Evolutionary conservation across 176 grass and related monocot genomes (phyloP).

Genomic region (Oryza nivara): DNA sequence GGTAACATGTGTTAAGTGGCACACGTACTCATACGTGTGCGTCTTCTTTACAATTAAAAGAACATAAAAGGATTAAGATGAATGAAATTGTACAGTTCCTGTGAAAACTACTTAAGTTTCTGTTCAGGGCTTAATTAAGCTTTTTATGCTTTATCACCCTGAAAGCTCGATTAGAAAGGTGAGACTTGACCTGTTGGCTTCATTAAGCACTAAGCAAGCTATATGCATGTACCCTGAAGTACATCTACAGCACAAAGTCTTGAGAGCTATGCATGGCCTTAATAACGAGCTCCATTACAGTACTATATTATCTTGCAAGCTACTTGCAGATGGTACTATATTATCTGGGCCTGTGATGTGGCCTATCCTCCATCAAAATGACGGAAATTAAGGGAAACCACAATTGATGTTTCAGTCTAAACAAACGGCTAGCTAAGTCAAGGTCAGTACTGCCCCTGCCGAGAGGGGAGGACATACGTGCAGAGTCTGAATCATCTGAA

Average conservation of each 20-base stretch:
- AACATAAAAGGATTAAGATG: no score
- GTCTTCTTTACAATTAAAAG: no score
- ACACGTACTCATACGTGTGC: no score
- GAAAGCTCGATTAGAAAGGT: no score
- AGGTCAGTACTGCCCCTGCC: neutral
- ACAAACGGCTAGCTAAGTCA: neutral
- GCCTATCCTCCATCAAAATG: neutral
- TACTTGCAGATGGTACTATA: neutral
- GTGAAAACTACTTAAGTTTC: no score
- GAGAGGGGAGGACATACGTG: neutral
- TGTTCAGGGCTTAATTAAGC: no score
- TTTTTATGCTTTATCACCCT: no score
- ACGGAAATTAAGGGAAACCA: neutral
- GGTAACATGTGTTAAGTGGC: no score
- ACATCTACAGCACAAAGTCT: neutral
- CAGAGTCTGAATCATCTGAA: neutral
- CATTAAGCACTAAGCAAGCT: neutral
- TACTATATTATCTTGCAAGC: no score
- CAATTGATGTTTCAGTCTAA: conserved; percentile 33
- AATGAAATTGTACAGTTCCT: no score
- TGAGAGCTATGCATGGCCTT: neutral
- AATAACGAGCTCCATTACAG: no score
- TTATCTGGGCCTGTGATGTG: neutral
- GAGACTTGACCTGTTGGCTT: no score
- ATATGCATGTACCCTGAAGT: neutral